phyloP scores from a whole-genome alignment of 257 asterid genomes.

The Rehmannia glutinosa region DNA sequence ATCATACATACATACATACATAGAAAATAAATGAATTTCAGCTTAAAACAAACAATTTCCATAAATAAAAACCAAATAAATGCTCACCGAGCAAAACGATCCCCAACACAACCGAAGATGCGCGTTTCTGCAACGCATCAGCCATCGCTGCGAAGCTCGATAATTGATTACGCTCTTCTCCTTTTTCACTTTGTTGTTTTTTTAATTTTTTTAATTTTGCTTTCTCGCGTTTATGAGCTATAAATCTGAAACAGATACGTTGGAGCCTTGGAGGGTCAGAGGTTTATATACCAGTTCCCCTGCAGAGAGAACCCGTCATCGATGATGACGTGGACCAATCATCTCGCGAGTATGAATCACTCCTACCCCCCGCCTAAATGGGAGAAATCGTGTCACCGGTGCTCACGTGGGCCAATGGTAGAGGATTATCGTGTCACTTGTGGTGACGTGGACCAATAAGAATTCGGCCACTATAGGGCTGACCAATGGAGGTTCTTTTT shows the following conservation, averaged over 20 bases:
- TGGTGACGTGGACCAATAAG: constrained; percentile 34
- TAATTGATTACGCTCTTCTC: not conserved
- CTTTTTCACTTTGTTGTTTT: not conserved
- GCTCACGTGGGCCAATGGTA: constrained; percentile 17
- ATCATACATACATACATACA: not conserved
- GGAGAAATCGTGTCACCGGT: constrained; percentile 19
- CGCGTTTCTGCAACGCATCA: constrained; percentile 47
- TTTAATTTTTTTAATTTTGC: not conserved
- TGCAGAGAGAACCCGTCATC: constrained; percentile 34
- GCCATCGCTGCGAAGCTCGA: constrained; percentile 51
- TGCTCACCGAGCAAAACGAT: constrained; percentile 63
- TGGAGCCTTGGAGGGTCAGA: not conserved
- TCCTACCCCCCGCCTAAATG: not conserved
- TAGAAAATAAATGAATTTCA: not conserved
- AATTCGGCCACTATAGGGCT: not conserved
- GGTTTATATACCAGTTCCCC: constrained; percentile 20
- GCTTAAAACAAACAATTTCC: not conserved
- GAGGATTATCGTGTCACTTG: constrained; percentile 16
- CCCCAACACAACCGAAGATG: constrained; percentile 41
- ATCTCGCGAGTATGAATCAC: constrained; percentile 11
- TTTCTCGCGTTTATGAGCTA: not conserved
- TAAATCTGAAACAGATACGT: constrained; percentile 11
- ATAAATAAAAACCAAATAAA: not conserved
- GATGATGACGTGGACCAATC: constrained; percentile 63
- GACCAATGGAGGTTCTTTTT: constrained; percentile 21